Percentiles rank a stretch among this genome's conserved stretches.
These are phyloP conservation scores for Neurospora sublineolata DNA, from an alignment of 495 filamentous ascomycete species.

Conservation along the genomic window DNA sequence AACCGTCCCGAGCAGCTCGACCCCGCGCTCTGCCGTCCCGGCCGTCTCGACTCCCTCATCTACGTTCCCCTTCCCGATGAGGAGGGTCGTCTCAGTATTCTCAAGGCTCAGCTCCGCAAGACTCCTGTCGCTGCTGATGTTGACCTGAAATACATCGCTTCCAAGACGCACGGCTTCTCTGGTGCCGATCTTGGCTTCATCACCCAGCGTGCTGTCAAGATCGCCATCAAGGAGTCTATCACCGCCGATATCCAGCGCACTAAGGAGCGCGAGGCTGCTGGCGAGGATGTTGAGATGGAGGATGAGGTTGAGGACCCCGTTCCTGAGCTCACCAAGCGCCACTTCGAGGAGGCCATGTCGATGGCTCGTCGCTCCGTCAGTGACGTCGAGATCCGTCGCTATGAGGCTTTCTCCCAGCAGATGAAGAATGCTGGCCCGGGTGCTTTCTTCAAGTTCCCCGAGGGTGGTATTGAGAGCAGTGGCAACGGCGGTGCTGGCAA, in stretches of 20 bases:
- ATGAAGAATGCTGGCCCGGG: conserved; percentile 96
- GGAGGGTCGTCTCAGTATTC: conserved; percentile 70
- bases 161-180: conserved; percentile 97
- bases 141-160: conserved; percentile 81
- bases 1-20: conserved; percentile 98
- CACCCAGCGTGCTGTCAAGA: conserved; percentile 96
- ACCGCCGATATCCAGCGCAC: conserved; percentile 71
- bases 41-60: conserved; percentile 95
- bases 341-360: conserved; percentile 98
- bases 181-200: conserved; percentile 99
- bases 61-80: conserved; percentile 96
- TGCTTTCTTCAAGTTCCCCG: conserved; percentile 94
- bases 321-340: conserved; percentile 87
- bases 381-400: conserved; percentile 92
- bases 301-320: conserved; percentile 83
- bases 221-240: conserved; percentile 98
- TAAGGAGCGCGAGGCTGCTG: conserved; percentile 80
- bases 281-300: conserved; percentile 68
- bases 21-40: conserved; percentile 92
- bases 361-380: conserved; percentile 84
- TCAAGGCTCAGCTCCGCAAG: conserved; percentile 96
- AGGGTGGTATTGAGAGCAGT: conserved; percentile 49
- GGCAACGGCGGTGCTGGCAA: conserved; percentile 37
- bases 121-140: conserved; percentile 84
- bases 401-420: conserved; percentile 96